Evolutionary conservation across 441 rosid genomes (phyloP).

Genomic region (Eruca vesicaria): DNA sequence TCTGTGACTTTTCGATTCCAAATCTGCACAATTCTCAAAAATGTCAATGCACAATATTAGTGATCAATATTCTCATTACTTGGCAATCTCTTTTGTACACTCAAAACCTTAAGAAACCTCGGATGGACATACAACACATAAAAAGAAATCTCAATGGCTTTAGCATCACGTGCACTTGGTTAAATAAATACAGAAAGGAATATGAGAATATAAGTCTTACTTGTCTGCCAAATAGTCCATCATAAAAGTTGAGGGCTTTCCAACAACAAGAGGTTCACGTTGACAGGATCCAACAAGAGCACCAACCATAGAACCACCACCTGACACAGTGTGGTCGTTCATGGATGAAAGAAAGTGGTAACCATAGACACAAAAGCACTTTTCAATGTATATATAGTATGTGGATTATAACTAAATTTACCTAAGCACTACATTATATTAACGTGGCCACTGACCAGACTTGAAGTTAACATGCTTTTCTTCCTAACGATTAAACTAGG

Average conservation of each 20-base stretch:
- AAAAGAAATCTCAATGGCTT: background rate
- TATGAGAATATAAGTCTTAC: constrained; percentile 41
- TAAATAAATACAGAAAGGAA: background rate
- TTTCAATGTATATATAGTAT: background rate
- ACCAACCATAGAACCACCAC: constrained; percentile 88
- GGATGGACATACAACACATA: background rate
- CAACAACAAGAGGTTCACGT: constrained; percentile 71
- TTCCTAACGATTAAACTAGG: no score
- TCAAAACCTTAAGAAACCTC: no score
- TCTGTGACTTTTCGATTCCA: constrained; percentile 69
- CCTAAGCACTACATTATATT: background rate
- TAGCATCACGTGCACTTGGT: background rate
- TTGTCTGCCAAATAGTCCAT: constrained; percentile 81
- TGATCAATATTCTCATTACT: background rate
- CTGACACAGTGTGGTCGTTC: constrained; percentile 32
- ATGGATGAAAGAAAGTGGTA: background rate
- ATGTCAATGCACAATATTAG: background rate
- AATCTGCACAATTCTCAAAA: constrained; percentile 48
- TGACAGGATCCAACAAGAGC: constrained; percentile 68
- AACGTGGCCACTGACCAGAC: background rate
- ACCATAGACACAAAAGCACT: background rate
- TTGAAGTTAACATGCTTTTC: no score
- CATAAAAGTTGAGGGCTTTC: constrained; percentile 85
- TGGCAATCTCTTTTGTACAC: background rate
- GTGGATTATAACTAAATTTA: background rate